Conservation (phyloP, 2,329 filamentous ascomycete genomes). For the Aspergillus awamori region DNA sequence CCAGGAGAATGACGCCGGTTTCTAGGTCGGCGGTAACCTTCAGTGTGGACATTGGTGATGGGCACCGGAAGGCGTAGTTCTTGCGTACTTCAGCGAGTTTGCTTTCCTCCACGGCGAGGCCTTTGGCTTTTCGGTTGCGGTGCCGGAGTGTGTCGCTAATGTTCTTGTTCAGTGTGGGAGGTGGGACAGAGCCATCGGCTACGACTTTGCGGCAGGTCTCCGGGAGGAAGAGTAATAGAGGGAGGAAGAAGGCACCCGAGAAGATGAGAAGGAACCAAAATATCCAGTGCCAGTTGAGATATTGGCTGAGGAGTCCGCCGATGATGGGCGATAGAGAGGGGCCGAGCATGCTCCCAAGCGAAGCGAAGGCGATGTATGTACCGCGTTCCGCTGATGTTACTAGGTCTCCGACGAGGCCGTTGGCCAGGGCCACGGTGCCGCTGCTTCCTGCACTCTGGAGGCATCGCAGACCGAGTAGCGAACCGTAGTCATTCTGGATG, state of each 20-base stretch:
- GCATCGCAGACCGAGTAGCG: constrained; percentile 42
- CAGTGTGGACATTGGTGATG: constrained; percentile 33
- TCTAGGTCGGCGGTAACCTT: constrained; percentile 42
- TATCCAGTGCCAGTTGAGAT: constrained; percentile 63
- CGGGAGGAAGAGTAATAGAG: constrained; percentile 60
- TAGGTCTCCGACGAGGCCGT: constrained; percentile 45
- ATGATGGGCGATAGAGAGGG: constrained; percentile 60
- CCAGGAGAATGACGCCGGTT: constrained; percentile 40
- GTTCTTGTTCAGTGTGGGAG: constrained; percentile 29
- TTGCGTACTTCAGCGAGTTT: constrained; percentile 8
- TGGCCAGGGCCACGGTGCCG: constrained; percentile 45
- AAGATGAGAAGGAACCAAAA: constrained; percentile 70
- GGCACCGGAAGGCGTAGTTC: constrained; percentile 41
- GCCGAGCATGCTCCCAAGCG: constrained; percentile 57
- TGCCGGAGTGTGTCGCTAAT: constrained; percentile 25
- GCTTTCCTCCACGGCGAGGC: not conserved
- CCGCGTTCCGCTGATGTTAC: constrained; percentile 43
- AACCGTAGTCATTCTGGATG: constrained; percentile 41
- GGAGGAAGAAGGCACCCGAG: constrained; percentile 53
- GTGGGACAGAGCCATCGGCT: constrained; percentile 38
- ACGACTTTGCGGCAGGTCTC: constrained; percentile 49
- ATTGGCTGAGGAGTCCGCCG: constrained; percentile 67
- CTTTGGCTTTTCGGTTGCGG: constrained; percentile 11
- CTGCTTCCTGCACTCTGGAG: constrained; percentile 47
- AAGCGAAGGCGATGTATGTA: constrained; percentile 52